These are phyloP conservation scores for Trichosporon asahii DNA, from an alignment of 1,284 basidiomycete species.

Conservation along the genomic window DNA sequence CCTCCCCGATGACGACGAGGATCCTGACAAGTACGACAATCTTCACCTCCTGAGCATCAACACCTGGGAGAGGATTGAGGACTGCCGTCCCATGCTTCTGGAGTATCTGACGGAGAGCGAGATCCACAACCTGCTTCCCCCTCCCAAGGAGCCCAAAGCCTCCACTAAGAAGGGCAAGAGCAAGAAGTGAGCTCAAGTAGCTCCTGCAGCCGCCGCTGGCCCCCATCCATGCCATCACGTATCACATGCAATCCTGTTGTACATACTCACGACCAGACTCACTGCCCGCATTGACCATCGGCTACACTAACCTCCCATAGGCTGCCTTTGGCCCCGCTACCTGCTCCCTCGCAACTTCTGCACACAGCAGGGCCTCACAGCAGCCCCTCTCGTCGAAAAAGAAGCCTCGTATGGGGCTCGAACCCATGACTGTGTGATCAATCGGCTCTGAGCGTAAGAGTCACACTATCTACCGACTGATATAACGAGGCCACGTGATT, in stretches of 20 bases:
- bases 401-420: slow-evolving; percentile 10
- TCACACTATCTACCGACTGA: slow-evolving; percentile 11
- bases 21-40: not conserved
- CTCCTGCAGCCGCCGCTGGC: too few species aligned
- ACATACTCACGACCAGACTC: not conserved
- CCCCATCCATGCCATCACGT: not conserved
- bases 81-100: not conserved
- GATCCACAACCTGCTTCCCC: not conserved
- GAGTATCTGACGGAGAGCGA: not conserved
- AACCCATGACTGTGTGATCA: slow-evolving; percentile 11
- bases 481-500: slow-evolving; percentile 4
- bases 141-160: not conserved
- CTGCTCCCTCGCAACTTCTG: not conserved
- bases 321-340: not conserved
- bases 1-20: not conserved
- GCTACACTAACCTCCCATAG: too few species aligned
- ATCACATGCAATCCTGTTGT: not conserved
- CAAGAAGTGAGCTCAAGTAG: not conserved
- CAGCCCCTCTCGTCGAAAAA: not conserved
- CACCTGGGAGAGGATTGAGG: not conserved
- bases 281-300: too few species aligned
- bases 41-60: not conserved
- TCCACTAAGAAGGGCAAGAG: not conserved
- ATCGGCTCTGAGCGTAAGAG: slow-evolving; percentile 3
- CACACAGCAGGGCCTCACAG: not conserved